phyloP scores from a whole-genome alignment of 106 monocot species.

The Amphibolis antarctica region DNA sequence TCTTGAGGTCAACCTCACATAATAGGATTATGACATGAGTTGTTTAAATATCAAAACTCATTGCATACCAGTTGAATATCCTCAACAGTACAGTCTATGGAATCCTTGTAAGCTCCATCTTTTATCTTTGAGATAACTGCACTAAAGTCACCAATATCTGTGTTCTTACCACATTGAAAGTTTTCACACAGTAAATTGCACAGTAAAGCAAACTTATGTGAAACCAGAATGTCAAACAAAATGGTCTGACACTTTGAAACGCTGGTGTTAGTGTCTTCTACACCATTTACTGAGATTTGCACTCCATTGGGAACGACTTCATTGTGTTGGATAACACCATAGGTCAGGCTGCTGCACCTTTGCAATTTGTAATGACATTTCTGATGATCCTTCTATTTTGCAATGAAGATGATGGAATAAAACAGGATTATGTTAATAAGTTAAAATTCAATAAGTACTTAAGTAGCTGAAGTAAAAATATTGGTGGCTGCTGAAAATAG shows the following conservation, averaged over 20 bases:
- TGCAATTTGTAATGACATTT: not conserved
- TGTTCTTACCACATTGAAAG: slow-evolving; percentile 30
- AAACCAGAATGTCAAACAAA: slow-evolving; percentile 51
- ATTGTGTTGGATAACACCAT: not conserved
- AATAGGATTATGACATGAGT: no score
- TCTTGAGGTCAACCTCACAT: no score
- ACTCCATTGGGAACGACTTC: slow-evolving; percentile 2
- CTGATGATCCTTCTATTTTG: not conserved
- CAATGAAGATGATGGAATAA: slow-evolving; percentile 3
- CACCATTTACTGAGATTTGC: not conserved
- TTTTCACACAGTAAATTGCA: slow-evolving; percentile 53
- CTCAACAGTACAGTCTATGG: slow-evolving; percentile 30
- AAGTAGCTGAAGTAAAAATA: not conserved
- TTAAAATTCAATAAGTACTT: not conserved
- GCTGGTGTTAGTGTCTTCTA: slow-evolving; percentile 12
- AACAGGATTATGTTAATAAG: not conserved
- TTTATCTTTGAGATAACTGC: slow-evolving; percentile 48
- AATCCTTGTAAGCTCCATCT: slow-evolving; percentile 42
- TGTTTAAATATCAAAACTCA: not conserved
- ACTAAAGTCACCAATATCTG: slow-evolving; percentile 34
- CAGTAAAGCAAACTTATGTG: slow-evolving; percentile 55
- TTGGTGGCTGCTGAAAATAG: not conserved
- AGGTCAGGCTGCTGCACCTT: not conserved
- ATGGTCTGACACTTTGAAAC: slow-evolving; percentile 36
- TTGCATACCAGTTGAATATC: slow-evolving; percentile 64